Evolutionary conservation across 352 stramenopile genomes (phyloP).

Genomic region (Peronospora farinosa): DNA sequence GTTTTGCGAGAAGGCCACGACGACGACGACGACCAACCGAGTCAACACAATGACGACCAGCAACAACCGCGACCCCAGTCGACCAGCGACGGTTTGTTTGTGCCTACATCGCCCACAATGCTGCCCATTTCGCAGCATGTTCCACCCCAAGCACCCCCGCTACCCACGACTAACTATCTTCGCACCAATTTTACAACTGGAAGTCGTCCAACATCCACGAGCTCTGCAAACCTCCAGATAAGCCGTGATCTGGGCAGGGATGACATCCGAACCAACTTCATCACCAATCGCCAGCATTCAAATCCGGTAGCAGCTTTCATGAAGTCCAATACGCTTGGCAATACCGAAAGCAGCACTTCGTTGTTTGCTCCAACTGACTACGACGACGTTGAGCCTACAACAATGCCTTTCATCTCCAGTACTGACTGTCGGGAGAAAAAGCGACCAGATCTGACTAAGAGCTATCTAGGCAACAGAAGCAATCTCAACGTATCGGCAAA

Average conservation of each 20-base stretch:
- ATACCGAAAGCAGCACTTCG: conserved; percentile 10
- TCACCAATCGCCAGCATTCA: conserved; percentile 21
- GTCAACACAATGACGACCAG: background rate
- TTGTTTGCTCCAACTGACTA: conserved; percentile 31
- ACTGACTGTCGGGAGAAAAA: conserved; percentile 17
- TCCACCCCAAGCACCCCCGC: conserved; percentile 12
- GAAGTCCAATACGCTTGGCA: conserved; percentile 9
- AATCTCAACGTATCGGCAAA: conserved; percentile 43
- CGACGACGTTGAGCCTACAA: conserved; percentile 28
- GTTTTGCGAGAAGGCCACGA: conserved; percentile 23
- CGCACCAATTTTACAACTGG: conserved; percentile 41
- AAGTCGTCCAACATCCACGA: conserved; percentile 4
- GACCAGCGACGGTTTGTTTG: conserved; percentile 15
- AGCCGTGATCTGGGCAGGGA: conserved; percentile 14
- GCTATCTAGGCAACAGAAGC: conserved; percentile 36
- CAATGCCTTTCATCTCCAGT: conserved; percentile 33
- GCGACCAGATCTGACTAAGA: conserved; percentile 22
- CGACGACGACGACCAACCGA: background rate
- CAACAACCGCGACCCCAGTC: conserved; percentile 11
- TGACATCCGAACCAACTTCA: conserved; percentile 45
- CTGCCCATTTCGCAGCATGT: conserved; percentile 19
- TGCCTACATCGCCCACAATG: conserved; percentile 27
- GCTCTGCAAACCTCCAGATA: conserved; percentile 2
- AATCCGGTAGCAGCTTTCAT: conserved; percentile 20
- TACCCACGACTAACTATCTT: conserved; percentile 28